These are phyloP conservation scores for Rosa hybrid DNA, from an alignment of 331 rosid genomes.

Conservation along the genomic window DNA sequence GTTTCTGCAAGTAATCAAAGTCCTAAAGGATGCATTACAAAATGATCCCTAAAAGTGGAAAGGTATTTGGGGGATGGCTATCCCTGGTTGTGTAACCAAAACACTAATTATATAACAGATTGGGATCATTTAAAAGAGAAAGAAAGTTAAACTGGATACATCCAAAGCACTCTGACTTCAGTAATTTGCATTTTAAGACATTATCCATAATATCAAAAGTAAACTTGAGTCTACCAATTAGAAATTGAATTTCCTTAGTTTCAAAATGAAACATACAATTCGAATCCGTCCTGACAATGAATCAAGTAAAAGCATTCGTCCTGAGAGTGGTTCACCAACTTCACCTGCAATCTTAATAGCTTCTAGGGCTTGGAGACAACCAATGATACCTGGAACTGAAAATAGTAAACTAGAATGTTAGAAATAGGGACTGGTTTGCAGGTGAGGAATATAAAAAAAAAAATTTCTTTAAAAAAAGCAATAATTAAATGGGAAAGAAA, in stretches of 20 bases:
- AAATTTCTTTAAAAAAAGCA: background rate
- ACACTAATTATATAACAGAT: background rate
- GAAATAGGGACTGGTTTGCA: background rate
- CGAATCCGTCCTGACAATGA: constrained; percentile 79
- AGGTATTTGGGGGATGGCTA: background rate
- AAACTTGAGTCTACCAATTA: background rate
- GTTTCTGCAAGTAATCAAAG: background rate
- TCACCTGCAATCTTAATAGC: constrained; percentile 86
- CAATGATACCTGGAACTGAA: constrained; percentile 96
- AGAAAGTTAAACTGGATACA: background rate
- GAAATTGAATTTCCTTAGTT: background rate
- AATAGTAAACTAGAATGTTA: constrained; percentile 20
- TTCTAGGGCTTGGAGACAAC: constrained; percentile 97
- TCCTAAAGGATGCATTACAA: background rate
- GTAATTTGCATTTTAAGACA: background rate
- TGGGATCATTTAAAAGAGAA: background rate
- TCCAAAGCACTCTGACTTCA: background rate
- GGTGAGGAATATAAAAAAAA: background rate
- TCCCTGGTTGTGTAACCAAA: background rate
- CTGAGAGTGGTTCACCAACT: constrained; percentile 85
- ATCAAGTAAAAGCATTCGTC: constrained; percentile 92
- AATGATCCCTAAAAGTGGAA: background rate
- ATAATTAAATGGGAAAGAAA: background rate
- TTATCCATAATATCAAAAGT: background rate
- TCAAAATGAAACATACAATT: constrained; percentile 49